phyloP scores from a whole-genome alignment of 495 filamentous ascomycete genomes.

The Aspergillus hancockii region DNA sequence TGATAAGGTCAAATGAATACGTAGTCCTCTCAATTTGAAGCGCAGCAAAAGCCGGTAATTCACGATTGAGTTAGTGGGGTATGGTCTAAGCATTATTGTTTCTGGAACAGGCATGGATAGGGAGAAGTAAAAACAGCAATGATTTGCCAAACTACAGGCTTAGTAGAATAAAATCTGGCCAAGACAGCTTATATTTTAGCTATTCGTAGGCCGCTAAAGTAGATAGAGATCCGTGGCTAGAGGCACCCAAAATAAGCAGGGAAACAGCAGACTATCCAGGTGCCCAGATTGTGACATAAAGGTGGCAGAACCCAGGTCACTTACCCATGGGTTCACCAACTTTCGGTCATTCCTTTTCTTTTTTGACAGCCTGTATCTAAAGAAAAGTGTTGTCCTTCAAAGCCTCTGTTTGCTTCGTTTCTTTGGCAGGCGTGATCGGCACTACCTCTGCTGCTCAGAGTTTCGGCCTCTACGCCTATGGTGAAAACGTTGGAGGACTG shows the following conservation, averaged over 20 bases:
- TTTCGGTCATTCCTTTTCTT: not conserved
- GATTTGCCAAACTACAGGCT: not conserved
- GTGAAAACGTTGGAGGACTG: conserved; percentile 33
- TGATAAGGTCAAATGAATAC: not conserved
- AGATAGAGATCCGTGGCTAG: not conserved
- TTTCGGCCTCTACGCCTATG: conserved; percentile 39
- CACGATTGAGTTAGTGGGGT: not conserved
- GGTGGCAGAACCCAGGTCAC: not conserved
- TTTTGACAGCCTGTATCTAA: not conserved
- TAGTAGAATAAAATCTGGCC: not conserved
- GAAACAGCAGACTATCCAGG: not conserved
- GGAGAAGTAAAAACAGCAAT: not conserved
- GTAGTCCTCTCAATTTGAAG: not conserved
- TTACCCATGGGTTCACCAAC: not conserved
- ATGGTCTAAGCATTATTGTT: not conserved
- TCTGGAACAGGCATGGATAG: not conserved
- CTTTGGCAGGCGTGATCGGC: not conserved
- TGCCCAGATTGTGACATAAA: not conserved
- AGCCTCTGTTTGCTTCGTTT: not conserved
- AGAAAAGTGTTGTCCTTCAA: not conserved
- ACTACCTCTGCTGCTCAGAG: not conserved
- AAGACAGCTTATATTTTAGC: not conserved
- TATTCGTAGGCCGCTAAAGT: not conserved
- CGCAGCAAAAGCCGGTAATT: not conserved
- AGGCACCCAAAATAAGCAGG: not conserved